Evolutionary conservation across 169 alveolate genomes (phyloP).

Genomic region (Plasmodium vivax): DNA sequence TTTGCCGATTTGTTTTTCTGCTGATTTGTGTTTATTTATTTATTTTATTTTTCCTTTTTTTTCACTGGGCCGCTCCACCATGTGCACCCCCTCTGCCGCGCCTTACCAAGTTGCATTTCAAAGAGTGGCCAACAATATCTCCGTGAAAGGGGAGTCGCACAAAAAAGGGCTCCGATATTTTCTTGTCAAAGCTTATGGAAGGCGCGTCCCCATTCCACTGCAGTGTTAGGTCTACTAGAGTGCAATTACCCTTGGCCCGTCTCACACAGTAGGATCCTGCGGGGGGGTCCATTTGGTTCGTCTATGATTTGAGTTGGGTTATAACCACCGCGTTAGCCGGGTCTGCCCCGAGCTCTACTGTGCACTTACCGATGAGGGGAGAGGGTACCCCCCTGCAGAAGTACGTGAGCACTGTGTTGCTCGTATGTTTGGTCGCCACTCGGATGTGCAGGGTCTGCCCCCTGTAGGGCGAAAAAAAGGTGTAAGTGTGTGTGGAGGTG

Average conservation of each 20-base stretch:
- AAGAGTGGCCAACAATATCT: slow-evolving; percentile 12
- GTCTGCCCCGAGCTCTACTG: background rate
- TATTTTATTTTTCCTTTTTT: background rate
- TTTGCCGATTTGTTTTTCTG: background rate
- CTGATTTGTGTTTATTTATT: background rate
- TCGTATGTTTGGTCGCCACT: slow-evolving; percentile 9
- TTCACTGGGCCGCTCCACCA: background rate
- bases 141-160: slow-evolving; percentile 16
- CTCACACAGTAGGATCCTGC: slow-evolving; percentile 22
- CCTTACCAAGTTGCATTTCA: slow-evolving; percentile 27
- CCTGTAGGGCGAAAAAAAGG: background rate
- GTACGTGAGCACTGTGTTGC: slow-evolving; percentile 11
- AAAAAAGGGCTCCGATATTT: slow-evolving; percentile 25
- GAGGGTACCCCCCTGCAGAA: slow-evolving; percentile 13
- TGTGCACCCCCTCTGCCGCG: background rate
- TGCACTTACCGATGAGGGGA: slow-evolving; percentile 18
- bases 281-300: background rate
- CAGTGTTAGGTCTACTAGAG: slow-evolving; percentile 11
- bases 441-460: background rate
- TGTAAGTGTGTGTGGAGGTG: background rate
- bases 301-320: background rate
- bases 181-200: background rate
- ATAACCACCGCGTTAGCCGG: background rate
- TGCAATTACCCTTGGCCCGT: background rate
- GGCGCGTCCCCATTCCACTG: slow-evolving; percentile 6